Percentiles rank a stretch among this genome's conserved stretches.
Evolutionary conservation across 192 early-diverging fungal species (phyloP).

Genomic region (Rhizophagus sp.): DNA sequence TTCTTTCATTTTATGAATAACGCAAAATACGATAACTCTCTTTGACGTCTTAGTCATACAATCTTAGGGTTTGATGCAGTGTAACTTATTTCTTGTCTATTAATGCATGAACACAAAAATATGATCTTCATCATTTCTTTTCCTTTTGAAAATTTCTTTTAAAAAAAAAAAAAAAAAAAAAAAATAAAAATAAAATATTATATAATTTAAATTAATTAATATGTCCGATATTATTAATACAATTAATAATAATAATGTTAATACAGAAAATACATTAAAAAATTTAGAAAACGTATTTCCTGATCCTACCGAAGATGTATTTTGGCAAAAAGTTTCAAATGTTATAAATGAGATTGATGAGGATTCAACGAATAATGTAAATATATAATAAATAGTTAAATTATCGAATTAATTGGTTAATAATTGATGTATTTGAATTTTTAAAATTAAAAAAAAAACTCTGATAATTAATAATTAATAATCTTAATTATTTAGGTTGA

Average conservation of each 20-base stretch:
- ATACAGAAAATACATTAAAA: neutral
- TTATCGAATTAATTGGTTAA: neutral
- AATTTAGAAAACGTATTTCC: neutral
- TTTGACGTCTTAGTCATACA: no score
- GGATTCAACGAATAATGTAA: neutral
- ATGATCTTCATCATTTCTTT: no score
- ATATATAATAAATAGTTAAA: neutral
- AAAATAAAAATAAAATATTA: no score
- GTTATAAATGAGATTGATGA: neutral
- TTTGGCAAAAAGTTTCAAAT: constrained; percentile 11
- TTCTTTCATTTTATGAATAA: no score
- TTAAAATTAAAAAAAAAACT: neutral
- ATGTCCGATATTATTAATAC: neutral
- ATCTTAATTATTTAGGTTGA: neutral
- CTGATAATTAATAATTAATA: no score
- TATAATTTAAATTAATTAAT: neutral
- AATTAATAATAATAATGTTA: neutral
- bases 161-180: no score
- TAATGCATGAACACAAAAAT: no score
- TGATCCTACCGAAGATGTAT: constrained; percentile 11
- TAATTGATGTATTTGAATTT: neutral
- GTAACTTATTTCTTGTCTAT: no score
- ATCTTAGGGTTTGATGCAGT: no score
- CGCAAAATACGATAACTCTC: no score
- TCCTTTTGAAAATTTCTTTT: no score